These are phyloP conservation scores for Colletotrichum sp. DNA, from an alignment of 2,329 filamentous ascomycete species.

Conservation along the genomic window DNA sequence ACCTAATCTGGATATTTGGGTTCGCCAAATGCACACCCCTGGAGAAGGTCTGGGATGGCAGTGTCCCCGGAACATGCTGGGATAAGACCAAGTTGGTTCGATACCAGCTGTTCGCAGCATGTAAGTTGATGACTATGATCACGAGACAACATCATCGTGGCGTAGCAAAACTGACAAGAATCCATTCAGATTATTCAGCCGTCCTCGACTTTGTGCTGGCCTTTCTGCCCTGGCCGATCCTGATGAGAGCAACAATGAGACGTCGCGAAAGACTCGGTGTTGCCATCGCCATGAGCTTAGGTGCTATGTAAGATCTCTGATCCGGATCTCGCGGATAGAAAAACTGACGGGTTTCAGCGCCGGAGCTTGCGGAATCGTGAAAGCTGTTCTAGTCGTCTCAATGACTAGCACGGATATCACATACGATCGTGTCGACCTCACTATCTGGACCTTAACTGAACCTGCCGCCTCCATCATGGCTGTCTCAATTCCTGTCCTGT, in stretches of 20 bases:
- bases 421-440: constrained; percentile 37
- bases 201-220: constrained; percentile 38
- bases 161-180: background rate
- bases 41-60: constrained; percentile 28
- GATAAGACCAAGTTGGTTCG: constrained; percentile 26
- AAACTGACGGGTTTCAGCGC: constrained; percentile 25
- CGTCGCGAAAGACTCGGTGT: constrained; percentile 37
- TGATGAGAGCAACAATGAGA: constrained; percentile 35
- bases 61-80: constrained; percentile 34
- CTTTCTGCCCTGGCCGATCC: constrained; percentile 36
- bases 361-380: constrained; percentile 36
- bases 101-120: constrained; percentile 36
- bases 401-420: constrained; percentile 38
- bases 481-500: constrained; percentile 37
- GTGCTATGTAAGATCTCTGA: constrained; percentile 30
- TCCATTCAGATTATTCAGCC: constrained; percentile 33
- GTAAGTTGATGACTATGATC: constrained; percentile 19
- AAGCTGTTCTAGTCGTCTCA: constrained; percentile 32
- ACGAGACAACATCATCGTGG: background rate
- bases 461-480: constrained; percentile 41
- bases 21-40: constrained; percentile 35
- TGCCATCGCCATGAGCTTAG: constrained; percentile 39
- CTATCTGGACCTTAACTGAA: constrained; percentile 39
- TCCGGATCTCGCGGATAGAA: background rate
- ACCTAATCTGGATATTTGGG: constrained; percentile 37